Percentiles rank a stretch among this genome's conserved stretches.
phyloP scores from a whole-genome alignment of 805 yeast genomes.

The Lachancea sp. region DNA sequence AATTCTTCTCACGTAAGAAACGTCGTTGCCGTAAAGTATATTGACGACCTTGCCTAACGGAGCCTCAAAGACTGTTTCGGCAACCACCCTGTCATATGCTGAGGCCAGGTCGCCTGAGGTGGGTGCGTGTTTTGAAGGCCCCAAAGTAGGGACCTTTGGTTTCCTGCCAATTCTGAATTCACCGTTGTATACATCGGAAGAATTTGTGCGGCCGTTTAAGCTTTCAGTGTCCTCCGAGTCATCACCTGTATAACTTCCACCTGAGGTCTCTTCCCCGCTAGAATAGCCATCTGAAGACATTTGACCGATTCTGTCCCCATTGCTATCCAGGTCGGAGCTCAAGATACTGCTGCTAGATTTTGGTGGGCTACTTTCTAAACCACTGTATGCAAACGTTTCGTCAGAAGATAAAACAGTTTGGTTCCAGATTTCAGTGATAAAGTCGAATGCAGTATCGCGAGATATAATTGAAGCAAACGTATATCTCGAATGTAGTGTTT shows the following conservation, averaged over 20 bases:
- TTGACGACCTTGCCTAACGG: constrained; percentile 59
- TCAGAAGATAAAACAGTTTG: constrained; percentile 27
- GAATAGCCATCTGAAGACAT: constrained; percentile 5
- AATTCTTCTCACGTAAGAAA: constrained; percentile 38
- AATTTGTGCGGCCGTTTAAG: neutral
- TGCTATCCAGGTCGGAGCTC: constrained; percentile 12
- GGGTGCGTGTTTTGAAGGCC: constrained; percentile 45
- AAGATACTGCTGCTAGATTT: constrained; percentile 1
- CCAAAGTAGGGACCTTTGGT: constrained; percentile 17
- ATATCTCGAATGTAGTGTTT: constrained; percentile 56
- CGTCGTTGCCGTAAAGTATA: constrained; percentile 58
- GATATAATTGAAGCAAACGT: constrained; percentile 60
- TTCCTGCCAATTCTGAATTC: constrained; percentile 3
- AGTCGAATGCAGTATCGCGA: constrained; percentile 46
- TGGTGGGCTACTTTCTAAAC: constrained; percentile 1
- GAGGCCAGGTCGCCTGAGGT: constrained; percentile 38
- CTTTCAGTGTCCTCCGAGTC: constrained; percentile 6
- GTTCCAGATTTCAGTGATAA: constrained; percentile 60
- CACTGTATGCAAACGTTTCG: neutral
- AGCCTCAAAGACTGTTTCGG: constrained; percentile 48
- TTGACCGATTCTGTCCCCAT: neutral
- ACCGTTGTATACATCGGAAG: neutral
- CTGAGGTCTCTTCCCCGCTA: constrained; percentile 6
- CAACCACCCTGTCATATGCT: constrained; percentile 48
- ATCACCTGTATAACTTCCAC: constrained; percentile 11